phyloP scores from a whole-genome alignment of 2,329 filamentous ascomycete genomes.

The Apiospora malaysiana region DNA sequence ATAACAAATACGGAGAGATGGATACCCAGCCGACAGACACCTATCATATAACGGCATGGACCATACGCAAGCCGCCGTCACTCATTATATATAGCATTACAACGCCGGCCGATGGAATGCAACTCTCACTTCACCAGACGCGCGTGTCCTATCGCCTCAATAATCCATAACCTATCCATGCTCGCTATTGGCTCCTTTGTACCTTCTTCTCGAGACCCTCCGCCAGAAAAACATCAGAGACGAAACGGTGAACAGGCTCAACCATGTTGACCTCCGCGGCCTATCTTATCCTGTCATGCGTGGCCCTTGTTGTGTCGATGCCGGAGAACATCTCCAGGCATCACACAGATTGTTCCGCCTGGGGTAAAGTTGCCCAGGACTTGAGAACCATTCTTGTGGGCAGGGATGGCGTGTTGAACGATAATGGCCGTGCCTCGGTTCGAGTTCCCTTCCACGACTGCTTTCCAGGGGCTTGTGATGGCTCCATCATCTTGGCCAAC shows the following conservation, averaged over 20 bases:
- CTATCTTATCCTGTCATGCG: background rate
- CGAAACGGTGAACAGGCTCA: background rate
- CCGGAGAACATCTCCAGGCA: background rate
- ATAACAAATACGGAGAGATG: background rate
- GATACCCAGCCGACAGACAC: background rate
- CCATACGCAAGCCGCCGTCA: too few species aligned
- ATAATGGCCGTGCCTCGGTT: slow-evolving; percentile 36
- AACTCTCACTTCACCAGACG: background rate
- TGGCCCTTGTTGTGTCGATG: background rate
- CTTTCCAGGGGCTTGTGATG: slow-evolving; percentile 37
- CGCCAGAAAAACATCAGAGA: background rate
- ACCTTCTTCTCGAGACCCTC: background rate
- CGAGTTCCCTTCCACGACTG: slow-evolving; percentile 39
- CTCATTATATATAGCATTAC: background rate
- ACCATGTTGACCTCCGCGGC: background rate
- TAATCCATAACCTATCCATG: background rate
- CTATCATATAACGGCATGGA: too few species aligned
- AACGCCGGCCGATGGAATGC: background rate
- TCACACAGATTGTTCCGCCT: slow-evolving; percentile 30
- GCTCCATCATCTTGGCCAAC: slow-evolving; percentile 36
- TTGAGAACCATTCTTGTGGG: slow-evolving; percentile 31
- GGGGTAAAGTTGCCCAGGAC: slow-evolving; percentile 35
- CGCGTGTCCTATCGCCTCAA: background rate
- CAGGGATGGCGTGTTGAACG: slow-evolving; percentile 30
- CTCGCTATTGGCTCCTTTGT: background rate